Conservation (phyloP, 192 early-diverging fungal species). For the Rhizoclosmatium sp. region DNA sequence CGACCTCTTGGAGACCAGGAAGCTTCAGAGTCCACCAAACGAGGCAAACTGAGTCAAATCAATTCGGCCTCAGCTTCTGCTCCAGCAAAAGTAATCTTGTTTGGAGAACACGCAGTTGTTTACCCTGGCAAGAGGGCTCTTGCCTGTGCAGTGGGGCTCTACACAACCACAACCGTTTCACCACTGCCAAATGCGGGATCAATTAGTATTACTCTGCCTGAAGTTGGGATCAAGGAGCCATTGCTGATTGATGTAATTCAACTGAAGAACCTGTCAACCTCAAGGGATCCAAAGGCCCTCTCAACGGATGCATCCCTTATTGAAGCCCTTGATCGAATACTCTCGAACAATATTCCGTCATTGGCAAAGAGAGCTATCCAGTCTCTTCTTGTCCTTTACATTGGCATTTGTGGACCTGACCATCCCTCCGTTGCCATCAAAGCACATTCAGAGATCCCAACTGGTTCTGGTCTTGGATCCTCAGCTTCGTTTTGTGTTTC, state of each 20-base stretch:
- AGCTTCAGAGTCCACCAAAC: neutral
- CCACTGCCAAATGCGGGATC: neutral
- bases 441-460: constrained; percentile 80
- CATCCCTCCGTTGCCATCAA: constrained; percentile 46
- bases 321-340: neutral
- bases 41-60: neutral
- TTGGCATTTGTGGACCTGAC: constrained; percentile 20
- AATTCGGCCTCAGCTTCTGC: constrained; percentile 58
- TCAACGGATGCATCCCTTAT: constrained; percentile 5
- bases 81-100: constrained; percentile 98
- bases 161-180: neutral
- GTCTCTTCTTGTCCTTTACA: constrained; percentile 29
- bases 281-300: neutral
- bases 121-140: constrained; percentile 55
- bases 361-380: constrained; percentile 59
- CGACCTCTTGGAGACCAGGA: neutral
- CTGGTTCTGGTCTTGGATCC: constrained; percentile 93
- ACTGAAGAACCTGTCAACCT: neutral
- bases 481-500: constrained; percentile 92
- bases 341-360: constrained; percentile 18
- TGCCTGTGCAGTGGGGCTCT: constrained; percentile 19
- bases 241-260: neutral
- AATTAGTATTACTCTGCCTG: constrained; percentile 7
- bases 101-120: constrained; percentile 98
- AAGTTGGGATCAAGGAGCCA: constrained; percentile 26